Conservation (phyloP, 192 early-diverging fungal genomes). For the Phycomyces nitens region DNA sequence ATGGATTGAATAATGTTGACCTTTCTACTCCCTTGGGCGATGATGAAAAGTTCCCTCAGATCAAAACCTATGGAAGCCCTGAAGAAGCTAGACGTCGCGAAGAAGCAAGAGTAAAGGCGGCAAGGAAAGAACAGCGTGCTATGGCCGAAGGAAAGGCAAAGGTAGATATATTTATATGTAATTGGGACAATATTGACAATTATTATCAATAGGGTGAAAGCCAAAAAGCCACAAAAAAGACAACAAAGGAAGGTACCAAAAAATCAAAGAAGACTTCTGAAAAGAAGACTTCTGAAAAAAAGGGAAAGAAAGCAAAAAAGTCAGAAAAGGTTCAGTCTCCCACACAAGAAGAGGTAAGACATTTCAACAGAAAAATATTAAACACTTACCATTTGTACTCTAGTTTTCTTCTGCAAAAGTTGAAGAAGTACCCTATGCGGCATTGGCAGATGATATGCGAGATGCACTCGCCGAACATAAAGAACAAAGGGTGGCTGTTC, state of each 20-base stretch:
- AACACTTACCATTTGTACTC: neutral
- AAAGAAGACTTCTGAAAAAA: neutral
- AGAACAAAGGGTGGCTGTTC: neutral
- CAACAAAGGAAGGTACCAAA: constrained; percentile 1
- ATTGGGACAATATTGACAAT: too few relatives aligned
- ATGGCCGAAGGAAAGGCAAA: neutral
- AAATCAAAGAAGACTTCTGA: constrained; percentile 16
- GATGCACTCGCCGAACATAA: neutral
- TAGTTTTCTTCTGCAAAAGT: neutral
- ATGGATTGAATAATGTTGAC: constrained; percentile 46
- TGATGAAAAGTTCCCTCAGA: constrained; percentile 53
- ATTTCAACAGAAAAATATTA: neutral
- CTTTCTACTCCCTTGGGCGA: constrained; percentile 50
- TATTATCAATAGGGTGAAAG: neutral
- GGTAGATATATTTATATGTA: constrained; percentile 3
- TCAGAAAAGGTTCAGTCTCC: neutral
- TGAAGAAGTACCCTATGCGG: neutral
- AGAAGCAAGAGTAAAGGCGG: constrained; percentile 36
- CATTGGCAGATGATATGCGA: neutral
- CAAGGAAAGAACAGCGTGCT: constrained; percentile 24
- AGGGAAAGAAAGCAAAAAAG: constrained; percentile 17
- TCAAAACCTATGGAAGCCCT: constrained; percentile 48
- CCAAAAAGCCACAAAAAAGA: constrained; percentile 12
- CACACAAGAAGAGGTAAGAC: neutral
- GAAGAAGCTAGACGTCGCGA: constrained; percentile 51